Conservation (phyloP, 805 yeast species). For the Sugiyamaella floridensis region DNA sequence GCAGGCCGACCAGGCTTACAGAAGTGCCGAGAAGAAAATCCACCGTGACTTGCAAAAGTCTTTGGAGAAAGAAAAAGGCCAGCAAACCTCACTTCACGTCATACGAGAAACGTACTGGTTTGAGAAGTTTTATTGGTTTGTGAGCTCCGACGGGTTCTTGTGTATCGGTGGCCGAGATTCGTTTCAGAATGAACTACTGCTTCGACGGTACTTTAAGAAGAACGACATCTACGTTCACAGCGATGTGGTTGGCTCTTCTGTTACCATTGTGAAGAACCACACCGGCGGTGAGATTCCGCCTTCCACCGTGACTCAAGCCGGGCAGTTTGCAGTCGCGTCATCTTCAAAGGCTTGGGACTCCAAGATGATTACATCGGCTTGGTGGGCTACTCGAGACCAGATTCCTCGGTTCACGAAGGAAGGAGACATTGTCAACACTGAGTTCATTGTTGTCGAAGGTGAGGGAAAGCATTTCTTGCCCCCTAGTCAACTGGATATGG, state of each 20-base stretch:
- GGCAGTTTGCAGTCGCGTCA: slow-evolving; percentile 63
- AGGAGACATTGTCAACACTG: slow-evolving; percentile 55
- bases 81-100: slow-evolving; percentile 41
- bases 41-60: slow-evolving; percentile 57
- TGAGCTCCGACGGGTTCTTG: slow-evolving; percentile 82
- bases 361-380: slow-evolving; percentile 73
- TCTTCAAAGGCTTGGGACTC: slow-evolving; percentile 79
- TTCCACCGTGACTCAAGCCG: slow-evolving; percentile 82
- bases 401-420: slow-evolving; percentile 49
- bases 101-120: slow-evolving; percentile 78
- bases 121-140: slow-evolving; percentile 91
- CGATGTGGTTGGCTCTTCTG: slow-evolving; percentile 65
- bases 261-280: slow-evolving; percentile 78
- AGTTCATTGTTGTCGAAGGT: slow-evolving; percentile 50
- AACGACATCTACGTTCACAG: slow-evolving; percentile 68
- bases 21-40: slow-evolving; percentile 74
- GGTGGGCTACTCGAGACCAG: slow-evolving; percentile 69
- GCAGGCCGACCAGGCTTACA: slow-evolving; percentile 69
- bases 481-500: slow-evolving; percentile 84
- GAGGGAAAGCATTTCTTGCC: slow-evolving; percentile 49
- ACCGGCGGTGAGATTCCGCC: slow-evolving; percentile 73
- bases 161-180: slow-evolving; percentile 83
- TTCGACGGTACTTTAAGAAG: slow-evolving; percentile 65
- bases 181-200: slow-evolving; percentile 71
- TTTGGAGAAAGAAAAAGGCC: slow-evolving; percentile 50